Base-by-base conservation (phyloP, 2,329 filamentous ascomycete genomes). In the Colletotrichum agaves region DNA sequence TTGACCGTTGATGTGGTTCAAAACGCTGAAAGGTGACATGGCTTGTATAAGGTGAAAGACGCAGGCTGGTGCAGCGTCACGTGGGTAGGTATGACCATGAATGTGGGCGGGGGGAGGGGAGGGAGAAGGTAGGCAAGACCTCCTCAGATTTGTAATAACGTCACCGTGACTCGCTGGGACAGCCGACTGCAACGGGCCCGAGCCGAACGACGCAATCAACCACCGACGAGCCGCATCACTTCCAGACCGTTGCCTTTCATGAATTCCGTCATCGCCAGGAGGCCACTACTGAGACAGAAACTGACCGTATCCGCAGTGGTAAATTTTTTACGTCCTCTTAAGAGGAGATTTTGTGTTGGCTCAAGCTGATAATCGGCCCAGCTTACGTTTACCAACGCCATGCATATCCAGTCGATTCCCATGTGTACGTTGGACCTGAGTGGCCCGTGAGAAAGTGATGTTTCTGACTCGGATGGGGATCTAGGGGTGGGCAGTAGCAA, bases 401-500 rank as follows among this genome's bases (percentile, higher is more conserved):
- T 96, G 93, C 92, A 95, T 87, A 91, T 95, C 82, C 88, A 93
- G 80, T 92, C 91, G 73, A 95, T 96, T 80, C 92, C 92, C 64
- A 95, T 96, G 92, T 95, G 93, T 94, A 87, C 76, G 89, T 83
- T 69, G 7, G 6, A 33, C 12, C 17, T 53, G 23, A 63, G 15
- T 13, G 15, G 15, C 27, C 27, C 27, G 27, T 5, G 27, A 27
- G 27, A 27, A 27, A 27, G 27, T 27, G 27, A 2, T 27, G 13
- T 2, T 50, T 31, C 47, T 50, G 13, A 50, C 47, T 15, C 13
- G 23, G n/a, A 17, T 23, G 15, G 10, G 21, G 23, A 33, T 50
- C 13, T 11, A 94, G 92, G 92, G 91, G 89, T 88, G 82, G 92
- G 92, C 60, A 90, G 80, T 75, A 86, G 89, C 75, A 90, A 96